Evolutionary conservation across 1,139 yeast species (phyloP), one percentile per base, ranked within the genome.

Genomic region (Protomyces inouyei): DNA sequence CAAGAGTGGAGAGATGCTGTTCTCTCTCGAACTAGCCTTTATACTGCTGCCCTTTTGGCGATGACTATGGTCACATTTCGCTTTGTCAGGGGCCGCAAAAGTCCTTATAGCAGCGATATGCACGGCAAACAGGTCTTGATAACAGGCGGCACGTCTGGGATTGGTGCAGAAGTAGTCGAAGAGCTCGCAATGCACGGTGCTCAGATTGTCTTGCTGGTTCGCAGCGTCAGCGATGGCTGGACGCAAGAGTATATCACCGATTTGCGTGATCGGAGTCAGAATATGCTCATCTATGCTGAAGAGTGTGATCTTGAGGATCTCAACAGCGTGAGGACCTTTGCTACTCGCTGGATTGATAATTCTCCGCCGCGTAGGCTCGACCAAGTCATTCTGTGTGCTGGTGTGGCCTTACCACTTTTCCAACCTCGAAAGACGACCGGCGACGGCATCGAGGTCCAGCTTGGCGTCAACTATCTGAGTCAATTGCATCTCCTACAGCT

Each of bases 341-440:
- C 97, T 37, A 92, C 98, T 1, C 85, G 81, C 68, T 93, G 98
- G 98, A 79, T 93, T 67, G 96, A 93, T 74, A 91, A 88, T 73
- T 79, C 85, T 51, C 96, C 97, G 0, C 95, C 97, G 5, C 80
- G 98, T 70, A 76, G 98, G 65, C 78, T 93, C 64, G 98, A 93
- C 74, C 96, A 95, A 67, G 82, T 93, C 18, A 76, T 93, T 3
- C 88, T 96, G 72, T 85, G 92, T 76, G 97, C 97, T 1, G 93
- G 90, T 10, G 92, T 89, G 64, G 80, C 86, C 67, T 77, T 85
- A 60, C 98, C 98, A 0, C 78, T 83, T 51, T 84, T 85, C 16
- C 77, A 77, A 61, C 76, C 80, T 12, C 80, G 97, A 66, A 83
- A 82, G 65, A 80, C 85, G 9, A 84, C 95, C 1, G 74, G 73